phyloP scores from a whole-genome alignment of 73 alveolate genomes.

The Blepharisma stoltei region DNA sequence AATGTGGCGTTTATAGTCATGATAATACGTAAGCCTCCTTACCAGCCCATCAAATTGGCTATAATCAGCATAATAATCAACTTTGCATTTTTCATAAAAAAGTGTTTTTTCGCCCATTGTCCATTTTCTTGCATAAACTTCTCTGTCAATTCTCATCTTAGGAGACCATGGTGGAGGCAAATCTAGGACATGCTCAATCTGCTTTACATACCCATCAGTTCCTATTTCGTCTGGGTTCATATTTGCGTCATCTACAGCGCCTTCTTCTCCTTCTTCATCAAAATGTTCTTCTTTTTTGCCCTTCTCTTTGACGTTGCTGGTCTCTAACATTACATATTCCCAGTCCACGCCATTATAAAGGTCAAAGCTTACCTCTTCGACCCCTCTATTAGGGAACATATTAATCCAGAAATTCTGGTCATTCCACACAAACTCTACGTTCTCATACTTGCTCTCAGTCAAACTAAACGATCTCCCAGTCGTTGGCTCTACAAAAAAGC shows the following conservation, averaged over 20 bases:
- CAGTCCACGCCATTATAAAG: constrained; percentile 53
- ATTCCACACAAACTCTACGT: constrained; percentile 92
- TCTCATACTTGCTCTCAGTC: constrained; percentile 78
- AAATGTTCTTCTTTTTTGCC: constrained; percentile 61
- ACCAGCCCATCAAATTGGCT: constrained; percentile 82
- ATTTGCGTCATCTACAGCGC: constrained; percentile 33
- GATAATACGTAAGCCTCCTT: constrained; percentile 65
- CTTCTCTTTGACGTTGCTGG: constrained; percentile 51
- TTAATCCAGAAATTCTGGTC: constrained; percentile 95
- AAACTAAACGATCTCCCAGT: constrained; percentile 89
- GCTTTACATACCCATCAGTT: constrained; percentile 40
- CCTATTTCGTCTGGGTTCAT: constrained; percentile 39
- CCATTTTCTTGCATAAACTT: constrained; percentile 73
- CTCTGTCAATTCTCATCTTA: constrained; percentile 76
- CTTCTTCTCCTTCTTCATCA: constrained; percentile 64
- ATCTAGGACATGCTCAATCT: constrained; percentile 70
- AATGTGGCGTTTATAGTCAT: constrained; percentile 76
- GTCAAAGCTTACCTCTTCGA: constrained; percentile 93
- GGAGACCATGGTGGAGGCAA: constrained; percentile 98
- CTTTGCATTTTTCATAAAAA: constrained; percentile 80
- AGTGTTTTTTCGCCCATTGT: constrained; percentile 86
- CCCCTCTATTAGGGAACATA: constrained; percentile 75
- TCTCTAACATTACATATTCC: constrained; percentile 47
- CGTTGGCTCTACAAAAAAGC: constrained; percentile 93
- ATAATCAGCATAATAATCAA: constrained; percentile 80